phyloP scores from a whole-genome alignment of 163 green algal genomes.

The Picocystis sp. region DNA sequence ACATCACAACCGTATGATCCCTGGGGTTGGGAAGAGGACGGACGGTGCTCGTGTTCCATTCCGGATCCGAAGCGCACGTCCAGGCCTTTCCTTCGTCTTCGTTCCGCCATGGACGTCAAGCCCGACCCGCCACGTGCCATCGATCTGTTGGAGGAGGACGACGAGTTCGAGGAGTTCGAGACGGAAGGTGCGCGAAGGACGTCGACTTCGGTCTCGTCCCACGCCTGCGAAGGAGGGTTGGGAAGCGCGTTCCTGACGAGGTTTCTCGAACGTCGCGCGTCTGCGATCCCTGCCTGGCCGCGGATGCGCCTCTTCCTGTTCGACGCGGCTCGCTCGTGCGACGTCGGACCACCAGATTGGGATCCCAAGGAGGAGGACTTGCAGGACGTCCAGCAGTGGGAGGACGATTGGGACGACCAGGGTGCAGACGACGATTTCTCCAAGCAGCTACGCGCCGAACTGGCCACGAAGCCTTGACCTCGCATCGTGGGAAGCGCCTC shows the following conservation, averaged over 20 bases:
- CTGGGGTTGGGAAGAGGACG: slow-evolving; percentile 1
- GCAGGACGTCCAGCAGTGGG: slow-evolving; percentile 23
- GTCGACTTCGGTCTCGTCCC: background rate
- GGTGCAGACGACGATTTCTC: slow-evolving; percentile 29
- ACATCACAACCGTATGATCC: too few species aligned
- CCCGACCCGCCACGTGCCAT: slow-evolving; percentile 12
- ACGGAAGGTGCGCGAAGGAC: slow-evolving; percentile 17
- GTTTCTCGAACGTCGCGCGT: background rate
- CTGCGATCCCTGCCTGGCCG: background rate
- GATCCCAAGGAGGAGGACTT: slow-evolving; percentile 16
- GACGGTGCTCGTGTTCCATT: background rate
- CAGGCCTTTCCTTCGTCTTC: background rate
- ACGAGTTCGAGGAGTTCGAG: slow-evolving; percentile 31
- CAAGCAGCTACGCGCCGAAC: slow-evolving; percentile 22
- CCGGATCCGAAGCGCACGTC: slow-evolving; percentile 8
- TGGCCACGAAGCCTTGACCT: slow-evolving; percentile 1
- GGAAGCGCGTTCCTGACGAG: background rate
- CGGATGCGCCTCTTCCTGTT: background rate
- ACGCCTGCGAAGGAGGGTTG: too few species aligned
- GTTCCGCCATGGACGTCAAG: background rate
- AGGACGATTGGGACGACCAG: slow-evolving; percentile 32
- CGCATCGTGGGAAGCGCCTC: too few species aligned
- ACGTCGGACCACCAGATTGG: slow-evolving; percentile 17
- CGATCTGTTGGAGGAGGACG: slow-evolving; percentile 28
- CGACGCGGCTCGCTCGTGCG: background rate